These are phyloP conservation scores for Amanita exitialis DNA, from an alignment of 768 basidiomycete genomes.

Conservation along the genomic window DNA sequence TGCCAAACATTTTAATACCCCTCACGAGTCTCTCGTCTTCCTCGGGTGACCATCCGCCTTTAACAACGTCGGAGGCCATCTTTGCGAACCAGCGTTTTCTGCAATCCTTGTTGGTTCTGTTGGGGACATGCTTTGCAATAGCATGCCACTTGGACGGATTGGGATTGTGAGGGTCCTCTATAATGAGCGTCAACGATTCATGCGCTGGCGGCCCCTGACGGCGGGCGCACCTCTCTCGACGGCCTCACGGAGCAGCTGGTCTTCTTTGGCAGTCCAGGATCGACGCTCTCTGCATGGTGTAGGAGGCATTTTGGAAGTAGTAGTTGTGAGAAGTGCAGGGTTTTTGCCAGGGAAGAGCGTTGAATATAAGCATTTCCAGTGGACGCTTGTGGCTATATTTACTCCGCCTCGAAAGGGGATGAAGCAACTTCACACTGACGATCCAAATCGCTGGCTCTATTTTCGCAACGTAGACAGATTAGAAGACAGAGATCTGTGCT, in stretches of 20 bases:
- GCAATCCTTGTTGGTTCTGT: conserved; percentile 55
- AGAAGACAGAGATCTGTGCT: conserved; percentile 20
- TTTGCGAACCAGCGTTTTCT: conserved; percentile 56
- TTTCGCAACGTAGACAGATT: conserved; percentile 10
- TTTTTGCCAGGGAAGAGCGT: background rate
- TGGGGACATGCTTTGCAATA: conserved; percentile 52
- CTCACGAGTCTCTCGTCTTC: conserved; percentile 48
- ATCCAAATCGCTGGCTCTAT: conserved; percentile 23
- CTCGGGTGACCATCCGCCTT: conserved; percentile 53
- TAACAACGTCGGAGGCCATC: conserved; percentile 53
- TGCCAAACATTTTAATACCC: conserved; percentile 47
- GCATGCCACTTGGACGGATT: conserved; percentile 56
- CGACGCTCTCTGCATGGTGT: conserved; percentile 32
- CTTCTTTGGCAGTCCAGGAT: conserved; percentile 43
- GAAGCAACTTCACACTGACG: conserved; percentile 17
- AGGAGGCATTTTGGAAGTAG: conserved; percentile 2
- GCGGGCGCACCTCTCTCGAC: conserved; percentile 31
- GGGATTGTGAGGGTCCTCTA: conserved; percentile 47
- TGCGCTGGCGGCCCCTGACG: background rate
- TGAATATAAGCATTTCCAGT: conserved; percentile 4
- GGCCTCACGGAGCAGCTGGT: conserved; percentile 41
- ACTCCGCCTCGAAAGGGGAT: conserved; percentile 16
- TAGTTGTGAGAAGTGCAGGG: conserved; percentile 1
- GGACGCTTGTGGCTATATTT: background rate
- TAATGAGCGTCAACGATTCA: conserved; percentile 8